Conservation (phyloP, 257 asterid species). For the Jacaranda mimosifolia region DNA sequence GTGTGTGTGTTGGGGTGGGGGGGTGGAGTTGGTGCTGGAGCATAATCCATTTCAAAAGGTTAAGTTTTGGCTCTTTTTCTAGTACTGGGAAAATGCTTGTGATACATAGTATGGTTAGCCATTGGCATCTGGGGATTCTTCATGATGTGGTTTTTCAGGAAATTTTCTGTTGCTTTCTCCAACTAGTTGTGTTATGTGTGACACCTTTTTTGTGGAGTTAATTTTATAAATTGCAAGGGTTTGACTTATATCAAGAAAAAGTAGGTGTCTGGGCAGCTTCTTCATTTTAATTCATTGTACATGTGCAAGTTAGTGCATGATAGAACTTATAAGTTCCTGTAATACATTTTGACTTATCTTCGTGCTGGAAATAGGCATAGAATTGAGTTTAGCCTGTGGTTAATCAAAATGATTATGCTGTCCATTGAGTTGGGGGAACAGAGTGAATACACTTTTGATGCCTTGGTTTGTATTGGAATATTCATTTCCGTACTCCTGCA, state of each 20-base stretch:
- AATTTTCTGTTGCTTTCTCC: conserved; percentile 5
- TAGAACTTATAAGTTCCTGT: not conserved
- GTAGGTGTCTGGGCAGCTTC: not conserved
- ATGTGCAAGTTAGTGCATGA: not conserved
- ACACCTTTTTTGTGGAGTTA: not conserved
- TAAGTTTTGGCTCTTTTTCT: too few relatives aligned
- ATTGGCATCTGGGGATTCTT: not conserved
- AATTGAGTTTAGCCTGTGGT: not conserved
- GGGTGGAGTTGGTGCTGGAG: too few relatives aligned
- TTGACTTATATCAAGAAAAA: not conserved
- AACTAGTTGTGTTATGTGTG: not conserved
- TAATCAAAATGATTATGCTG: not conserved
- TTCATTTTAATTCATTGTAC: not conserved
- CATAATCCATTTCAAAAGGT: too few relatives aligned
- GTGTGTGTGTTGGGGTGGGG: too few relatives aligned
- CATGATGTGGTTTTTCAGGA: not conserved
- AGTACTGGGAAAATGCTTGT: too few relatives aligned
- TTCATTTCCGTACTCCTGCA: not conserved
- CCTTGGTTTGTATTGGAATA: conserved; percentile 1
- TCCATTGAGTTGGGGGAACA: conserved; percentile 20
- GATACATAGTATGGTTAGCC: too few relatives aligned
- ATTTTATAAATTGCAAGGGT: not conserved
- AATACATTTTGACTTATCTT: not conserved
- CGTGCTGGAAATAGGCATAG: not conserved
- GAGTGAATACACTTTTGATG: conserved; percentile 6